These are phyloP conservation scores for Senna siamea DNA, from an alignment of 306 rosid genomes.

Conservation along the genomic window DNA sequence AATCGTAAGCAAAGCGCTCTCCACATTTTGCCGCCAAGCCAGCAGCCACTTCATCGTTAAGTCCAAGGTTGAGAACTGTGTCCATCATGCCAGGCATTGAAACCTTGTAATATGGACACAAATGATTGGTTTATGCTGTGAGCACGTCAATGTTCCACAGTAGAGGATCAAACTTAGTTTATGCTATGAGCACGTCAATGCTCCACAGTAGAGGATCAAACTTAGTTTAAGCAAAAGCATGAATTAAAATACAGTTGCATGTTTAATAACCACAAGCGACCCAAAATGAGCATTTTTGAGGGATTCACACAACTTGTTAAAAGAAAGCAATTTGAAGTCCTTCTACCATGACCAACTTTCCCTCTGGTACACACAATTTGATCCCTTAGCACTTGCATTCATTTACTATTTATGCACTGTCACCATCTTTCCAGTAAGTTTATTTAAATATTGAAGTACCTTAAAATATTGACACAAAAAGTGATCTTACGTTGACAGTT, in stretches of 20 bases:
- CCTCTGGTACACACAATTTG: not conserved
- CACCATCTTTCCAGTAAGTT: constrained; percentile 5
- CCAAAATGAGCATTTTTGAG: not conserved
- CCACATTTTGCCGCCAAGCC: constrained; percentile 93
- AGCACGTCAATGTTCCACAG: constrained; percentile 17
- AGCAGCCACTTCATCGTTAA: constrained; percentile 85
- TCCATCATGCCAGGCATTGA: constrained; percentile 99
- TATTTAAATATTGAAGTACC: not conserved
- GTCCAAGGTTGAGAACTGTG: constrained; percentile 97
- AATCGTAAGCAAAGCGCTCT: constrained; percentile 93
- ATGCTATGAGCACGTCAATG: constrained; percentile 22
- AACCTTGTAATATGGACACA: constrained; percentile 51
- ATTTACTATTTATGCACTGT: not conserved
- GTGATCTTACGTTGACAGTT: no score
- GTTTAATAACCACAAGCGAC: not conserved
- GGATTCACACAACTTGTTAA: not conserved
- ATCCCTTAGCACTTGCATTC: constrained; percentile 9
- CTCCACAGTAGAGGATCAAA: constrained; percentile 13
- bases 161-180: constrained; percentile 25
- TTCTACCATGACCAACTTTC: not conserved
- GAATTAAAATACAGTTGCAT: not conserved
- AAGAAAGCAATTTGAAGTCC: not conserved
- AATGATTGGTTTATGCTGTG: constrained; percentile 23
- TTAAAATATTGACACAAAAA: not conserved
- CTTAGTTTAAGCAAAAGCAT: constrained; percentile 4